These are phyloP conservation scores for Lentinula sp. DNA, from an alignment of 768 basidiomycete species.

Conservation along the genomic window DNA sequence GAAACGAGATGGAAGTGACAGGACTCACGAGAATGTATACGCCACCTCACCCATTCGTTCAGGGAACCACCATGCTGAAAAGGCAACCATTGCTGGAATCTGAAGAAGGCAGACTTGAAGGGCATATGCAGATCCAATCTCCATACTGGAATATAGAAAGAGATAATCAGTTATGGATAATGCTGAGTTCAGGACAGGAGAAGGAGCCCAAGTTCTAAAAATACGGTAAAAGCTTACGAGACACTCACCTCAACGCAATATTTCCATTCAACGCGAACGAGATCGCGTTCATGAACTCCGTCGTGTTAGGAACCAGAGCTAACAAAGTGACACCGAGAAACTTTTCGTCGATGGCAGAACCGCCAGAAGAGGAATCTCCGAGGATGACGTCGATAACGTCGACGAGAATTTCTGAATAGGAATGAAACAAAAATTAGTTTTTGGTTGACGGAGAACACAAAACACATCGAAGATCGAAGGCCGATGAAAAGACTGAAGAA, in stretches of 20 bases:
- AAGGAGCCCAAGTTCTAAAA: not conserved
- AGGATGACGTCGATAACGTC: conserved; percentile 95
- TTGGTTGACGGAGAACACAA: no score
- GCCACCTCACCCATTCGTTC: conserved; percentile 81
- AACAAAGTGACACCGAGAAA: conserved; percentile 96
- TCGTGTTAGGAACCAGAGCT: conserved; percentile 96
- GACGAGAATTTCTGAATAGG: conserved; percentile 74
- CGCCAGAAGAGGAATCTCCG: conserved; percentile 46
- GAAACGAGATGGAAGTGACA: not conserved
- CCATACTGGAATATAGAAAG: conserved; percentile 66
- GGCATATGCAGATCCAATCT: conserved; percentile 98
- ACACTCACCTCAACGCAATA: conserved; percentile 82
- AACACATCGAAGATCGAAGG: not conserved
- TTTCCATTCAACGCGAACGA: conserved; percentile 96
- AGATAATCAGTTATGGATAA: no score
- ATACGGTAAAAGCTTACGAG: not conserved
- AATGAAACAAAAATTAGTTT: not conserved
- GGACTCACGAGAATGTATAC: conserved; percentile 86
- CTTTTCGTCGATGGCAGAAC: conserved; percentile 79
- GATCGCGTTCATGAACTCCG: conserved; percentile 99
- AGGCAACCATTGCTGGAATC: conserved; percentile 98
- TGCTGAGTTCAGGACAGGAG: no score
- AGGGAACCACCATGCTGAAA: conserved; percentile 92
- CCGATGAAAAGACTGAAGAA: not conserved
- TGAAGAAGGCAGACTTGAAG: conserved; percentile 96